phyloP scores from a whole-genome alignment of 2,329 filamentous ascomycete genomes.

The Diplodia seriata region DNA sequence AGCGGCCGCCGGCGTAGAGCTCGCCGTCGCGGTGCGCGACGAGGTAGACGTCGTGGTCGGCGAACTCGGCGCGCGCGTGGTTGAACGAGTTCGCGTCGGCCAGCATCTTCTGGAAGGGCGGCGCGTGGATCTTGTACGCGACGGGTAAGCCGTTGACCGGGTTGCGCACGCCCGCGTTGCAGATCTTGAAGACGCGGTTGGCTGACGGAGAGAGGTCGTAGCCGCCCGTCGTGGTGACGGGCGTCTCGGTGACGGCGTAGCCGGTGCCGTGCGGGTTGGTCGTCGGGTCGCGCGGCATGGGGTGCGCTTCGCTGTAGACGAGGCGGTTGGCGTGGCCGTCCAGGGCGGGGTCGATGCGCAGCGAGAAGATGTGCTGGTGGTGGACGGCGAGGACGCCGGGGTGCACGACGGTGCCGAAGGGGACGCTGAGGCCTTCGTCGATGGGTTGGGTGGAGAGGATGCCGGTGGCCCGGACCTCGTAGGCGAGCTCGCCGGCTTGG shows the following conservation, averaged over 20 bases:
- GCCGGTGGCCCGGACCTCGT: constrained; percentile 73
- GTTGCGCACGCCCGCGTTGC: constrained; percentile 54
- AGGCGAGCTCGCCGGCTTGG: constrained; percentile 70
- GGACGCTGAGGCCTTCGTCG: constrained; percentile 68
- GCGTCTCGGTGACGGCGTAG: constrained; percentile 56
- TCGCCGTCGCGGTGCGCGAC: constrained; percentile 64
- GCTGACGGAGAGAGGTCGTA: constrained; percentile 56
- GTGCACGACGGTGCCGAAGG: constrained; percentile 72
- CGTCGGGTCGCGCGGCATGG: constrained; percentile 62
- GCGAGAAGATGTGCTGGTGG: constrained; percentile 77
- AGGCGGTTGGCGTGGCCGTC: constrained; percentile 56
- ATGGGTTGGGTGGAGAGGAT: constrained; percentile 72
- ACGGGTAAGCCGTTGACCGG: constrained; percentile 57
- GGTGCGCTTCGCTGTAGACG: constrained; percentile 61
- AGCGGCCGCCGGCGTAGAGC: constrained; percentile 65
- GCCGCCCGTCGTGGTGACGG: constrained; percentile 57
- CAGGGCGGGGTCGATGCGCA: constrained; percentile 57
- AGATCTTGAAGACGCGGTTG: constrained; percentile 59
- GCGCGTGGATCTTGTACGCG: constrained; percentile 59
- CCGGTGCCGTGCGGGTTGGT: constrained; percentile 64
- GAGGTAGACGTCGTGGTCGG: constrained; percentile 65
- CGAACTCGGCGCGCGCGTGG: constrained; percentile 65
- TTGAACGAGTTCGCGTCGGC: constrained; percentile 61
- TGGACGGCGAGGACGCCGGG: constrained; percentile 72
- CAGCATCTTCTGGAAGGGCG: constrained; percentile 59